Evolutionary conservation across 208 protist genomes (phyloP).

Genomic region (Crithidia fasciculata): DNA sequence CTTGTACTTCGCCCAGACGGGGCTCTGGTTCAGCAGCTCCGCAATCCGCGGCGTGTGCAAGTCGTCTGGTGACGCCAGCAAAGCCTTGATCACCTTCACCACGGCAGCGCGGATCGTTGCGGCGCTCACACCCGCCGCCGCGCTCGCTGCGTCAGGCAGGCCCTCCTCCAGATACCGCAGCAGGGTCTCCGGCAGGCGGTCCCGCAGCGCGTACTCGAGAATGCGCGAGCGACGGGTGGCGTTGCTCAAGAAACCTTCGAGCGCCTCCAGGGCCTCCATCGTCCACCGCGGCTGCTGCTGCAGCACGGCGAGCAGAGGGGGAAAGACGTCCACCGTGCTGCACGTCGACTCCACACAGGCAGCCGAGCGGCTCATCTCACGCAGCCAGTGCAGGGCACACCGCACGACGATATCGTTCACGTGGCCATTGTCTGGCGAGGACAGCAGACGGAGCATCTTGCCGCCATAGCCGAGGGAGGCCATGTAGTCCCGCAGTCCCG

Average conservation of each 20-base stretch:
- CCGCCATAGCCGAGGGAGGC: slow-evolving; percentile 72
- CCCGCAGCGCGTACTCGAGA: slow-evolving; percentile 36
- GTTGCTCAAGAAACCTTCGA: slow-evolving; percentile 64
- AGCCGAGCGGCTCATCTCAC: slow-evolving; percentile 58
- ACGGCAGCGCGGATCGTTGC: slow-evolving; percentile 81
- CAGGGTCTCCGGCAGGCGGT: slow-evolving; percentile 61
- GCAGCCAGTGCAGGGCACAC: slow-evolving; percentile 56
- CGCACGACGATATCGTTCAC: slow-evolving; percentile 10
- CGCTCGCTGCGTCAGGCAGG: slow-evolving; percentile 39
- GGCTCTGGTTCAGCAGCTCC: slow-evolving; percentile 54
- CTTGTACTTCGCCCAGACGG: slow-evolving; percentile 88
- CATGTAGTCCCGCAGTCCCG: slow-evolving; percentile 62
- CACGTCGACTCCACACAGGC: slow-evolving; percentile 67
- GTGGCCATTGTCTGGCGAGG: not conserved
- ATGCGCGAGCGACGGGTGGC: slow-evolving; percentile 37
- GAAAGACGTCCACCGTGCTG: slow-evolving; percentile 46
- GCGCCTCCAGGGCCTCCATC: slow-evolving; percentile 54
- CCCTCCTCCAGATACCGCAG: slow-evolving; percentile 66
- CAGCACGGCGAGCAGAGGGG: slow-evolving; percentile 47
- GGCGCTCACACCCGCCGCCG: slow-evolving; percentile 38
- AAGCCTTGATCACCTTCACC: slow-evolving; percentile 87
- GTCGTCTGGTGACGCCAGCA: slow-evolving; percentile 58
- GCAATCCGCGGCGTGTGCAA: slow-evolving; percentile 42
- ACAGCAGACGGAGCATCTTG: slow-evolving; percentile 57
- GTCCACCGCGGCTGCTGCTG: slow-evolving; percentile 25